phyloP scores from a whole-genome alignment of 352 stramenopile species.

The Phytopythium chamaehyphon region DNA sequence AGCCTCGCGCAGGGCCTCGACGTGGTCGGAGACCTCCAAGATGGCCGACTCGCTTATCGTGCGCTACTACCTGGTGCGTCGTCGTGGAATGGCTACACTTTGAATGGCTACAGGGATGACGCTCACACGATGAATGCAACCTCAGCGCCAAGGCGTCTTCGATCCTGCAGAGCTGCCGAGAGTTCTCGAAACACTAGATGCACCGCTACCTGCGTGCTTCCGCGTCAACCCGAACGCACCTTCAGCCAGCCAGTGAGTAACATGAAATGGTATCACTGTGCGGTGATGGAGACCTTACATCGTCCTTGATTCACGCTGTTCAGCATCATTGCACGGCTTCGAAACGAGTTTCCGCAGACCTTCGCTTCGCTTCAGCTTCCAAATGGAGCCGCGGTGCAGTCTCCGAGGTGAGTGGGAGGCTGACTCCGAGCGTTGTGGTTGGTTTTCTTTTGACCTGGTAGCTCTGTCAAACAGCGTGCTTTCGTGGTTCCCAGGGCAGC shows the following conservation, averaged over 20 bases:
- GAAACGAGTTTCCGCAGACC: constrained; percentile 34
- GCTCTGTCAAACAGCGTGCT: constrained; percentile 27
- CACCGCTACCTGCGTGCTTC: constrained; percentile 66
- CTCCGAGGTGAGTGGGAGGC: constrained; percentile 23
- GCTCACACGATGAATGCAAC: not conserved
- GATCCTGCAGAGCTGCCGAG: constrained; percentile 25
- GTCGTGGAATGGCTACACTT: not conserved
- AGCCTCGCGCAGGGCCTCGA: not conserved
- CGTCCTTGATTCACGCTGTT: not conserved
- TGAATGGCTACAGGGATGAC: too few relatives aligned
- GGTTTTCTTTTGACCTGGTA: not conserved
- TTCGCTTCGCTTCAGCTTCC: constrained; percentile 27
- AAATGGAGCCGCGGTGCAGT: constrained; percentile 24
- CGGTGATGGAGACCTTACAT: too few relatives aligned
- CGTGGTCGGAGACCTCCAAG: not conserved
- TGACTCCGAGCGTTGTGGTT: not conserved
- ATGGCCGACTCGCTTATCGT: constrained; percentile 28
- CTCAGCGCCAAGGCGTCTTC: constrained; percentile 62
- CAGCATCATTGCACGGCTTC: constrained; percentile 44
- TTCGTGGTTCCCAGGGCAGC: constrained; percentile 49
- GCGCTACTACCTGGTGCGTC: constrained; percentile 64
- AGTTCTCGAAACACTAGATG: constrained; percentile 45
- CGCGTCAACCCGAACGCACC: constrained; percentile 49
- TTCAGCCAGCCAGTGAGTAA: constrained; percentile 19
- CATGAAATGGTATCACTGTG: not conserved